phyloP scores from a whole-genome alignment of 768 basidiomycete species.

The Lactarius pseudohatsudake region DNA sequence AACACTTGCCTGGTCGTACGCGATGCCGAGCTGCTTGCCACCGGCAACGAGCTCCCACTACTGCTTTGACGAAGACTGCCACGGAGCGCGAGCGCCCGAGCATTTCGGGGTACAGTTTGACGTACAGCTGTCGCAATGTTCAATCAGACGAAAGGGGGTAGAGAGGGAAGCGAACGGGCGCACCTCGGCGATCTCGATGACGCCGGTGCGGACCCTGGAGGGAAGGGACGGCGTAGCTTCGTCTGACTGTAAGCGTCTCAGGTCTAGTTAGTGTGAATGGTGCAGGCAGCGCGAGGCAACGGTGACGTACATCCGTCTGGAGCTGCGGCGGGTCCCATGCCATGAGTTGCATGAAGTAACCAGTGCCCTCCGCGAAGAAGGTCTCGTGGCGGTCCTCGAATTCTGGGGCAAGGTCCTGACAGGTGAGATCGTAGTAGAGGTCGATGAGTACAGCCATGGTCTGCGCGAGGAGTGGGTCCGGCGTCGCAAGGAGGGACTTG shows the following conservation, averaged over 20 bases:
- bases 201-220: constrained; percentile 85
- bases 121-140: constrained; percentile 54
- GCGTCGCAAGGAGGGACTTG: constrained; percentile 47
- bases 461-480: constrained; percentile 56
- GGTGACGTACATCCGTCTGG: constrained; percentile 61
- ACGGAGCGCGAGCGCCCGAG: constrained; percentile 62
- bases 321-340: constrained; percentile 74
- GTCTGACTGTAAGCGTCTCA: constrained; percentile 54
- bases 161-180: constrained; percentile 30
- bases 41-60: constrained; percentile 89
- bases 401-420: constrained; percentile 91
- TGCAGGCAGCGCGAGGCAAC: constrained; percentile 7
- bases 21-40: constrained; percentile 62
- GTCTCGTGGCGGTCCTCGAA: constrained; percentile 85
- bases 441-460: constrained; percentile 77
- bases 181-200: constrained; percentile 90
- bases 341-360: constrained; percentile 80
- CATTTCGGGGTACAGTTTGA: constrained; percentile 81
- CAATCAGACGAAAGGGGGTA: not conserved
- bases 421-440: constrained; percentile 91
- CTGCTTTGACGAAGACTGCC: constrained; percentile 73
- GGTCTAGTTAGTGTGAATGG: constrained; percentile 3
- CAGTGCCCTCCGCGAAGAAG: constrained; percentile 71
- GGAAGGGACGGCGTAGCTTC: constrained; percentile 81
- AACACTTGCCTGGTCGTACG: constrained; percentile 64